Evolutionary conservation across 805 yeast species (phyloP), one percentile per base, ranked within the genome.

Genomic region (Pichia heedii): DNA sequence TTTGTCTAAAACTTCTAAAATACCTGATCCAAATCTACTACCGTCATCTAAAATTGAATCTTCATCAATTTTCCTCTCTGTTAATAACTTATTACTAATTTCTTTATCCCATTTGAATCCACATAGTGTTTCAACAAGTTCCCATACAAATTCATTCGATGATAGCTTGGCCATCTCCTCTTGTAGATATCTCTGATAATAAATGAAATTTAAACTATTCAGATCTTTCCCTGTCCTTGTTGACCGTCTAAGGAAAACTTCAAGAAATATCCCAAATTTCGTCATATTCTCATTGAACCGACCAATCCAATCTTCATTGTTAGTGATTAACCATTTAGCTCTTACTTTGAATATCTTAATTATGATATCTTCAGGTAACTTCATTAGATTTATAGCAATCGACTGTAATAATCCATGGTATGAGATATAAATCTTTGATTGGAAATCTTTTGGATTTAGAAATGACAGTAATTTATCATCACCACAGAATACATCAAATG

Each of bases 391-490:
- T 5, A 15, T 24, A 4, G 49, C 36, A 18, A 49, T 26, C n/a
- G 37, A 36, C 19, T 36, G 34, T n/a, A 49, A 26, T 33, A 45
- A 22, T 15, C 20, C 21, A 22, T 47, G 48, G 16, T 34, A n/a
- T 22, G 39, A 34, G 10, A 49, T 32, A 32, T 49, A 49, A 8
- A 46, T 36, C 15, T 37, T 40, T 2, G 52, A 47, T 10, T 42
- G 21, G 26, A 44, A 49, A 15, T 42, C 42, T 36, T 45, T 49
- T 1, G 50, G 50, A 35, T 49, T 49, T 19, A 47, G n/a, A n/a
- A n/a, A 21, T 3, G 37, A 11, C 16, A 33, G 18, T 22, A 49
- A 39, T n/a, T 33, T 22, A 15, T 24, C 35, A 18, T 50, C 45
- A n/a, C 45, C 37, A 38, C 48, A 49, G 5, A 45, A 32, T 15